A percentile compares a stretch with the other conserved stretches of the same genome.
These are phyloP conservation scores for Cucurbita argyrosperma DNA, from an alignment of 306 rosid genomes.

Conservation along the genomic window DNA sequence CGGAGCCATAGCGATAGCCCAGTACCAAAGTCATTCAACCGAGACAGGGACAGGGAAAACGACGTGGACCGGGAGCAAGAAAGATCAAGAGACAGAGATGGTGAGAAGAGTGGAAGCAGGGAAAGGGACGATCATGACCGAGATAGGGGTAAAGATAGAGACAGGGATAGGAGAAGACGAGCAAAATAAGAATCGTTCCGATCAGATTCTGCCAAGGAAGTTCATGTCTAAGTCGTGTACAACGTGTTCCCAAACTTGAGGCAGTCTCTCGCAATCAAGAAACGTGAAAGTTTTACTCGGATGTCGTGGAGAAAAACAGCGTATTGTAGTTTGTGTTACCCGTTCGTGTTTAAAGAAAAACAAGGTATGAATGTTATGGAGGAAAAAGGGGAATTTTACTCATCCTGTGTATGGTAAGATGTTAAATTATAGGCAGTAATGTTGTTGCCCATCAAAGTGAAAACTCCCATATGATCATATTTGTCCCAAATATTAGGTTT, in stretches of 20 bases:
- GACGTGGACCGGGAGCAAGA: slow-evolving; percentile 51
- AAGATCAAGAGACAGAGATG: slow-evolving; percentile 38
- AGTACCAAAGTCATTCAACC: slow-evolving; percentile 32
- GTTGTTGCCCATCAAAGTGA: background rate
- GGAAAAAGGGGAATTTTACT: background rate
- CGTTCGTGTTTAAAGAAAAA: background rate
- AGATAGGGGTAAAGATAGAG: slow-evolving; percentile 52
- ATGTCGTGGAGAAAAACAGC: background rate
- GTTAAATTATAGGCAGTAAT: background rate
- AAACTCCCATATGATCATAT: background rate
- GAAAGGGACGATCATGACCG: slow-evolving; percentile 78
- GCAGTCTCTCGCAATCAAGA: background rate
- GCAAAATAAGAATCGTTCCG: slow-evolving; percentile 19
- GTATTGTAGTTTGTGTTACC: background rate
- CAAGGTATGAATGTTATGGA: slow-evolving; percentile 1
- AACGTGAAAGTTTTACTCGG: background rate
- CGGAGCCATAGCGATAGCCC: slow-evolving; percentile 66
- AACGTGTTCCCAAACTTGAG: background rate
- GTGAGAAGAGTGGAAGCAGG: slow-evolving; percentile 85
- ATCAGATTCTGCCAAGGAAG: background rate
- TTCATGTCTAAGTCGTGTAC: background rate
- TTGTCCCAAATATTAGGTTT: background rate
- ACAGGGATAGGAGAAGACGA: slow-evolving; percentile 40
- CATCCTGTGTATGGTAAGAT: slow-evolving; percentile 1
- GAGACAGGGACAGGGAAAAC: slow-evolving; percentile 65